Evolutionary conservation across 2,329 filamentous ascomycete species (phyloP).

Genomic region (Atkinsonella texensis): DNA sequence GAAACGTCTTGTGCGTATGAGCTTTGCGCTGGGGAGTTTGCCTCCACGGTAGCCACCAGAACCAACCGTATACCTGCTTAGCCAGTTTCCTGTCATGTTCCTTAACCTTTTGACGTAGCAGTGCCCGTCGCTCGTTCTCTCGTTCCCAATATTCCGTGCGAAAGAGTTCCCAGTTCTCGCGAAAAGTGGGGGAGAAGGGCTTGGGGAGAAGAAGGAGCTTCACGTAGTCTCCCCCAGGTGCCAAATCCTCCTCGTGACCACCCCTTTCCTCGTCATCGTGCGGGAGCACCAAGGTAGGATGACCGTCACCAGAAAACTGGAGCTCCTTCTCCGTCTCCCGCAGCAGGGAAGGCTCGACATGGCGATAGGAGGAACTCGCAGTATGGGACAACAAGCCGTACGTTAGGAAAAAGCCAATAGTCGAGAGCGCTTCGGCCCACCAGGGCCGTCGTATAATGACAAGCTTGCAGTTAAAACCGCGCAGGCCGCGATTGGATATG

Average conservation of each 20-base stretch:
- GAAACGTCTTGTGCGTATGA: conserved; percentile 24
- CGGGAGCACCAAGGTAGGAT: conserved; percentile 30
- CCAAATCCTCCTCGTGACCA: conserved; percentile 79
- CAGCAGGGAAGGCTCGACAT: conserved; percentile 54
- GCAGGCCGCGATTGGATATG: conserved; percentile 77
- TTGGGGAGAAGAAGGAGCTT: conserved; percentile 86
- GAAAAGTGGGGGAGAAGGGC: conserved; percentile 85
- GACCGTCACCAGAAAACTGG: conserved; percentile 30
- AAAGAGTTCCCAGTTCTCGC: conserved; percentile 95
- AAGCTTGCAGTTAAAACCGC: conserved; percentile 92
- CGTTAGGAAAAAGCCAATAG: conserved; percentile 65
- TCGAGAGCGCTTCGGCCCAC: conserved; percentile 66
- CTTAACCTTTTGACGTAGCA: conserved; percentile 58
- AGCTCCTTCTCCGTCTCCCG: conserved; percentile 49
- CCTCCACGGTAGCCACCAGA: conserved; percentile 77
- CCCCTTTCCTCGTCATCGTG: conserved; percentile 47
- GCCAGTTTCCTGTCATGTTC: conserved; percentile 56
- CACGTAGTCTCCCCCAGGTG: conserved; percentile 80
- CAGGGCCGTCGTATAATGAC: conserved; percentile 75
- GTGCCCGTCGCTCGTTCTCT: conserved; percentile 78
- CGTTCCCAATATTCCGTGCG: conserved; percentile 92
- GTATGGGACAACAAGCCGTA: conserved; percentile 59
- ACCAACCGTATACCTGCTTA: conserved; percentile 56
- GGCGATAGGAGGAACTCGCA: conserved; percentile 60
- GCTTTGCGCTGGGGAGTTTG: conserved; percentile 18